These are phyloP conservation scores for Penicillium coffeae DNA, from an alignment of 495 filamentous ascomycete genomes.

Conservation along the genomic window DNA sequence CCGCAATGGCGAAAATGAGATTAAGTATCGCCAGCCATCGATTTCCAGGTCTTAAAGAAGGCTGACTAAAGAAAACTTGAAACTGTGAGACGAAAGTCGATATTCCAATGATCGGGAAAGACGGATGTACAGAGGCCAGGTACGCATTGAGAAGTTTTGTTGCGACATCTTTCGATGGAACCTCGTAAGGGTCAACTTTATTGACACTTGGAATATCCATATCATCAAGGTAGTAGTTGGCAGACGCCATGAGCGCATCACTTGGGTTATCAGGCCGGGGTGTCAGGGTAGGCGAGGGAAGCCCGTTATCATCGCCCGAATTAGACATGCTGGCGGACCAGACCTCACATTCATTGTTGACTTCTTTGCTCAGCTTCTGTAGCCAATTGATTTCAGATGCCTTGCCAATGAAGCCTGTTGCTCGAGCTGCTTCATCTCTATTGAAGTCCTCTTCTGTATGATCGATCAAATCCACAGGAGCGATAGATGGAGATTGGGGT, in stretches of 20 bases:
- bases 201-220: slow-evolving; percentile 41
- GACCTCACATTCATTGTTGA: slow-evolving; percentile 29
- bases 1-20: slow-evolving; percentile 58
- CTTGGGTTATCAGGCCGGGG: slow-evolving; percentile 22
- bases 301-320: slow-evolving; percentile 17
- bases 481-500: slow-evolving; percentile 27
- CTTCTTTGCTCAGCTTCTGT: slow-evolving; percentile 39
- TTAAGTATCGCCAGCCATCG: slow-evolving; percentile 59
- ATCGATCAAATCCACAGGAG: slow-evolving; percentile 50
- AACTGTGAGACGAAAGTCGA: slow-evolving; percentile 52
- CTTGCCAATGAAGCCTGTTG: slow-evolving; percentile 57
- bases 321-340: slow-evolving; percentile 13
- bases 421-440: slow-evolving; percentile 40
- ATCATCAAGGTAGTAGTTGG: slow-evolving; percentile 50
- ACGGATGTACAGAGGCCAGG: slow-evolving; percentile 54
- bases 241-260: slow-evolving; percentile 28
- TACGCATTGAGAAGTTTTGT: slow-evolving; percentile 55
- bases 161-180: slow-evolving; percentile 51
- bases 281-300: slow-evolving; percentile 27
- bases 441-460: slow-evolving; percentile 58
- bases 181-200: slow-evolving; percentile 42
- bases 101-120: slow-evolving; percentile 57
- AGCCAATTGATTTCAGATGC: slow-evolving; percentile 60
- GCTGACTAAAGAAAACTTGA: slow-evolving; percentile 41
- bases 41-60: slow-evolving; percentile 33